These are phyloP conservation scores for Phytopythium helicoides DNA, from an alignment of 352 stramenopile genomes.

Conservation along the genomic window DNA sequence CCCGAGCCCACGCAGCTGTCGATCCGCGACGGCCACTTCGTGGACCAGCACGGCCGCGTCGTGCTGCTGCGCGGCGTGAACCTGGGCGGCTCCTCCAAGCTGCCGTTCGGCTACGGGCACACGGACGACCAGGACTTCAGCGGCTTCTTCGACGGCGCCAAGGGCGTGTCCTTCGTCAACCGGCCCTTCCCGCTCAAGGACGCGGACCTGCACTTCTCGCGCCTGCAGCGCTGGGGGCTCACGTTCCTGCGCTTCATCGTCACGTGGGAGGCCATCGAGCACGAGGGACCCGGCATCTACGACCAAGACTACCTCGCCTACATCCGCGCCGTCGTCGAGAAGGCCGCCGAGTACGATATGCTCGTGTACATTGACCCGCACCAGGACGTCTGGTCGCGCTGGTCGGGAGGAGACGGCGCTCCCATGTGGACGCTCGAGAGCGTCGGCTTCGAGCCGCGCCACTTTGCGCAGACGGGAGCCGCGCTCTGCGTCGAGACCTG, in stretches of 20 bases:
- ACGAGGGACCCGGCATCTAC: conserved; percentile 68
- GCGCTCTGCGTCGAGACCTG: conserved; percentile 25
- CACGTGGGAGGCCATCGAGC: conserved; percentile 85
- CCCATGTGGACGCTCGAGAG: conserved; percentile 79
- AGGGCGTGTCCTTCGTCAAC: conserved; percentile 64
- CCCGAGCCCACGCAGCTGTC: conserved; percentile 23
- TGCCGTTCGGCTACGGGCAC: conserved; percentile 61
- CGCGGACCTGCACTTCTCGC: conserved; percentile 58
- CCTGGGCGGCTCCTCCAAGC: conserved; percentile 86
- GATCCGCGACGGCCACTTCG: conserved; percentile 72
- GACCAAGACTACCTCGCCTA: conserved; percentile 76
- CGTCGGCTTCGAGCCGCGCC: conserved; percentile 49
- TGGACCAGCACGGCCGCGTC: conserved; percentile 75
- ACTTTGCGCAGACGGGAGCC: conserved; percentile 32
- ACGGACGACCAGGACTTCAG: conserved; percentile 27
- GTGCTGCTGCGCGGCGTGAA: conserved; percentile 86
- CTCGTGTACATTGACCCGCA: conserved; percentile 82
- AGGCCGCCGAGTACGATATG: conserved; percentile 48
- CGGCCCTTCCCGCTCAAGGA: conserved; percentile 75
- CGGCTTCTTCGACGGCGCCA: conserved; percentile 51
- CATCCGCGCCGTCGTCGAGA: conserved; percentile 49
- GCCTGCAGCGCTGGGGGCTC: conserved; percentile 64
- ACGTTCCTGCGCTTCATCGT: conserved; percentile 73
- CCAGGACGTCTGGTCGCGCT: conserved; percentile 86
- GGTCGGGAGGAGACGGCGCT: conserved; percentile 76